phyloP scores from a whole-genome alignment of 345 rosid genomes.

The Sonneratia caseolaris region DNA sequence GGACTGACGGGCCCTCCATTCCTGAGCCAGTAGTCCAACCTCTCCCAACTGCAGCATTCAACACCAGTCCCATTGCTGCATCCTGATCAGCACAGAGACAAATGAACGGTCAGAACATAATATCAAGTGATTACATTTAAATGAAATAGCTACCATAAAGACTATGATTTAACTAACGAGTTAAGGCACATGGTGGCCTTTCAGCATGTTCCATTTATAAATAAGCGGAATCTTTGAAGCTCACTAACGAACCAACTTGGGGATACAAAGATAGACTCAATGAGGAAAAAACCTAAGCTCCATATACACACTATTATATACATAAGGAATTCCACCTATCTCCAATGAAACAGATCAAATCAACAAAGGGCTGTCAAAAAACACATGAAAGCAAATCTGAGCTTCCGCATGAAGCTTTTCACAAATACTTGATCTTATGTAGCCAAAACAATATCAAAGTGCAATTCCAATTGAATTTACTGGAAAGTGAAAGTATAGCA shows the following conservation, averaged over 20 bases:
- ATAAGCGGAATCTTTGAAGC: background rate
- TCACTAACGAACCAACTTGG: background rate
- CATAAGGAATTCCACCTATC: background rate
- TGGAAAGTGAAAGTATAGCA: background rate
- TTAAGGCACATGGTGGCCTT: background rate
- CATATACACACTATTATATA: background rate
- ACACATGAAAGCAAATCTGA: background rate
- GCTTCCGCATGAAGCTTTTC: background rate
- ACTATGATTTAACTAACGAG: background rate
- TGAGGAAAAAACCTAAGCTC: background rate
- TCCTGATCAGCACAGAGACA: constrained; percentile 28
- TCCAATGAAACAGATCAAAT: background rate
- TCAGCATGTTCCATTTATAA: background rate
- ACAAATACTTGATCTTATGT: background rate
- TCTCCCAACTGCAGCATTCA: constrained; percentile 68
- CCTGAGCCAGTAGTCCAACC: constrained; percentile 97
- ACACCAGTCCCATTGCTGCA: constrained; percentile 79
- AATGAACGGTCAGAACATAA: background rate
- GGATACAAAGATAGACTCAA: background rate
- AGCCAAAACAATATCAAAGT: background rate
- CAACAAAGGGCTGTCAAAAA: background rate
- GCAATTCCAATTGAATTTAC: background rate
- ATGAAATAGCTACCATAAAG: background rate
- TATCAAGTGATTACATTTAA: background rate
- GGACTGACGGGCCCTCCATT: constrained; percentile 80